Percentiles rank a stretch among this genome's conserved stretches.
Evolutionary conservation across 2,329 filamentous ascomycete species (phyloP).

Genomic region (Kalmusia sp.): DNA sequence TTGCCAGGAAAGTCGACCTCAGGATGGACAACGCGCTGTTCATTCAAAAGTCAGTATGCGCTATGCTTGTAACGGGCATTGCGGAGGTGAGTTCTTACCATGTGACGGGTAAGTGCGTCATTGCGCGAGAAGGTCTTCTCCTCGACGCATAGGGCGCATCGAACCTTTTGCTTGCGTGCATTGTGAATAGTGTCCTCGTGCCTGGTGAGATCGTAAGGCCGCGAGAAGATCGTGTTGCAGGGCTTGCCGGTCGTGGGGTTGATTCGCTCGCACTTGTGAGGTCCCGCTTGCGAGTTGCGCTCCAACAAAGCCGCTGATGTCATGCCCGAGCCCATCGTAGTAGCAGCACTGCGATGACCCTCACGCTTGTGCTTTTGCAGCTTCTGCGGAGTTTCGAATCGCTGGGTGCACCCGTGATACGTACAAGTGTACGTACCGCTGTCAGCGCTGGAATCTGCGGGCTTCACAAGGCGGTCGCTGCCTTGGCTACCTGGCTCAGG

Average conservation of each 20-base stretch:
- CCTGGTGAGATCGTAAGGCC: slow-evolving; percentile 93
- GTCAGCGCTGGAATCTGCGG: slow-evolving; percentile 72
- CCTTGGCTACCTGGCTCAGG: slow-evolving; percentile 52
- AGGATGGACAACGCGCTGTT: slow-evolving; percentile 81
- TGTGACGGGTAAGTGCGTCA: slow-evolving; percentile 92
- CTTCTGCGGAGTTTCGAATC: slow-evolving; percentile 86
- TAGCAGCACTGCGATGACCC: slow-evolving; percentile 69
- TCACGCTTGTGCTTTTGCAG: slow-evolving; percentile 97
- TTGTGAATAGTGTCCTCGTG: slow-evolving; percentile 99
- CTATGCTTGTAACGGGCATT: slow-evolving; percentile 15
- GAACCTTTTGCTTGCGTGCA: slow-evolving; percentile 89
- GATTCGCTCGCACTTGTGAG: slow-evolving; percentile 89
- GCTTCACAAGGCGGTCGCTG: slow-evolving; percentile 56
- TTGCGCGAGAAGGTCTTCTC: slow-evolving; percentile 97
- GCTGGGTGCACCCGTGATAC: slow-evolving; percentile 85
- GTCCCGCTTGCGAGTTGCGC: slow-evolving; percentile 87
- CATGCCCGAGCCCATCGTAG: slow-evolving; percentile 47
- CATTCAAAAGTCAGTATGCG: slow-evolving; percentile 31
- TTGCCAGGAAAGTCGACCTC: slow-evolving; percentile 84
- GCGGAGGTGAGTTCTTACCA: slow-evolving; percentile 53
- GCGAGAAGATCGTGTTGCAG: slow-evolving; percentile 91
- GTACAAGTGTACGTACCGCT: slow-evolving; percentile 95
- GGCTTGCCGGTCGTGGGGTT: slow-evolving; percentile 95
- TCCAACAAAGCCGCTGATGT: slow-evolving; percentile 63
- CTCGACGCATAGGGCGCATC: slow-evolving; percentile 90